Conservation (phyloP, 768 basidiomycete genomes). For the Collybiopsis luxurians region DNA sequence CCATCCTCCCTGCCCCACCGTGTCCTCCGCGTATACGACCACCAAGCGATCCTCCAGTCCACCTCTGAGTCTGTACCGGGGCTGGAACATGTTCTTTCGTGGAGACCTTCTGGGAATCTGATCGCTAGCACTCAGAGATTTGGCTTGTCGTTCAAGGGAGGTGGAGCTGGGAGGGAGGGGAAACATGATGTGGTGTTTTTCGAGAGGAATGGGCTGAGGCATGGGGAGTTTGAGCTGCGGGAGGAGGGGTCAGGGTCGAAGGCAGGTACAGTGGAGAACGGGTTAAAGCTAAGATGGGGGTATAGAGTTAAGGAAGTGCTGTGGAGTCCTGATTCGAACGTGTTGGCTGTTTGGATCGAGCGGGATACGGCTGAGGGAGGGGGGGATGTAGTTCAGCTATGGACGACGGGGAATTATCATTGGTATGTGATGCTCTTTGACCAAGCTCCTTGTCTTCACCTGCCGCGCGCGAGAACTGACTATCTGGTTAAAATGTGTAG, state of each 20-base stretch:
- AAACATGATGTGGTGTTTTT: constrained; percentile 90
- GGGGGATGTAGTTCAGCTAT: constrained; percentile 79
- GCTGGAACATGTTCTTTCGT: constrained; percentile 73
- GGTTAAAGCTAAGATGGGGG: constrained; percentile 59
- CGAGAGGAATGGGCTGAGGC: constrained; percentile 90
- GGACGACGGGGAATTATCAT: constrained; percentile 93
- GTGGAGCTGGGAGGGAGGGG: constrained; percentile 61
- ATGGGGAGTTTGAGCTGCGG: constrained; percentile 80
- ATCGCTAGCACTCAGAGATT: constrained; percentile 82
- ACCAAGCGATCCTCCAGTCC: constrained; percentile 70
- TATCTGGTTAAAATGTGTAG: too few species aligned
- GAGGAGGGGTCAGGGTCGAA: constrained; percentile 30
- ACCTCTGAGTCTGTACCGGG: constrained; percentile 85
- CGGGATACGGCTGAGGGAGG: constrained; percentile 50
- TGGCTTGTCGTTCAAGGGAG: constrained; percentile 58
- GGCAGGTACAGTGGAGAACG: constrained; percentile 20
- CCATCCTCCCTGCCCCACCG: constrained; percentile 41
- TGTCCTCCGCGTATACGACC: constrained; percentile 70
- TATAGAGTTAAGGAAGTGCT: constrained; percentile 72
- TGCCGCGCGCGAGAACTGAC: too few species aligned
- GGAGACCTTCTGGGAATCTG: constrained; percentile 88
- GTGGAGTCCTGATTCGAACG: constrained; percentile 89
- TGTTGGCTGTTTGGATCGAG: constrained; percentile 85
- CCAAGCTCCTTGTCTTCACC: background rate
- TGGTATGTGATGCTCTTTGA: constrained; percentile 54